A percentile compares a stretch with the other conserved stretches of the same genome.
Conservation (phyloP, 371 early-diverging fungal species). For the Mucor saturninus region DNA sequence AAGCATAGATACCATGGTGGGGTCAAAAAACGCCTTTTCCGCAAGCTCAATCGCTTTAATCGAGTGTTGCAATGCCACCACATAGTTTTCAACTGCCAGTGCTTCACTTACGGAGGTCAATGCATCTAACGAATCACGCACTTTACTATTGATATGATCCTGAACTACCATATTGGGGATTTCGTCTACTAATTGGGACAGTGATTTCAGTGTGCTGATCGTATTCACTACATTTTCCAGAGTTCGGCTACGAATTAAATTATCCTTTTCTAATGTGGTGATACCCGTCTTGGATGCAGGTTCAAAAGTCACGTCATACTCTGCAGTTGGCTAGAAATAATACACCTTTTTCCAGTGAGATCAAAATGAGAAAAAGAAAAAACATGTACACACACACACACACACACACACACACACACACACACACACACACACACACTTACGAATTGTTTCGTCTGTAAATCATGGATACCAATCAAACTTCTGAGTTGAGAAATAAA, state of each 20-base stretch:
- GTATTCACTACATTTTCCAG: constrained; percentile 76
- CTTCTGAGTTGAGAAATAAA: constrained; percentile 83
- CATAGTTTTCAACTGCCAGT: constrained; percentile 37
- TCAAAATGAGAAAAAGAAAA: too few species aligned
- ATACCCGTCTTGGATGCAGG: constrained; percentile 34
- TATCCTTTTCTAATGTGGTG: constrained; percentile 76
- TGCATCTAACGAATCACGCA: constrained; percentile 44
- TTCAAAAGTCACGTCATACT: constrained; percentile 21
- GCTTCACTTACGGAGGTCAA: constrained; percentile 30
- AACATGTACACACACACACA: too few species aligned
- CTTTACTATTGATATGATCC: constrained; percentile 72
- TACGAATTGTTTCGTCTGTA: constrained; percentile 20
- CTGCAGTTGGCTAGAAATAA: constrained; percentile 10
- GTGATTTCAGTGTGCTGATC: constrained; percentile 75
- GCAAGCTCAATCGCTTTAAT: constrained; percentile 71
- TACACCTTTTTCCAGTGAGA: not conserved
- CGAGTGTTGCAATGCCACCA: constrained; percentile 56
- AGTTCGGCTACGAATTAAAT: constrained; percentile 66
- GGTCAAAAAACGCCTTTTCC: constrained; percentile 94
- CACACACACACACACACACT: not conserved
- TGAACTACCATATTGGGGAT: constrained; percentile 91
- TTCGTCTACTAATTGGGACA: constrained; percentile 77
- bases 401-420: too few species aligned
- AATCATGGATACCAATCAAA: constrained; percentile 75
- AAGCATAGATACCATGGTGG: constrained; percentile 94